Evolutionary conservation across 176 grass and related monocot genomes (phyloP), one percentile per base, ranked within the genome.

Genomic region (Lolium multiflorum): DNA sequence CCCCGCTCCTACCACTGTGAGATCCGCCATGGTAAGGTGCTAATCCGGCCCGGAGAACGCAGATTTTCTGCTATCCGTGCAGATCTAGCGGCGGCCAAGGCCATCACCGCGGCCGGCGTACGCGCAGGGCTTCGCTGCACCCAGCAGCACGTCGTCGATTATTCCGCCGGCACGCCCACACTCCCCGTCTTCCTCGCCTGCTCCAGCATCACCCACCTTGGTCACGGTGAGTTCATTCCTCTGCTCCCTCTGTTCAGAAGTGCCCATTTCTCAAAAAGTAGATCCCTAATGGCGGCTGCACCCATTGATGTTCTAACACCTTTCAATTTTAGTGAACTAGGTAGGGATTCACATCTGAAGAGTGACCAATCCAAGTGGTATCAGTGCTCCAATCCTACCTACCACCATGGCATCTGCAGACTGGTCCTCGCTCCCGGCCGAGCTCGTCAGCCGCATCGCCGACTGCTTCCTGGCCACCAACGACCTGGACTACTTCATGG

Each of bases 181-280:
- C 31, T 48, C 73, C 90, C 91, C 62, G 89, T 98, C 76, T 92
- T 98, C 65, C 41, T 90, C 62, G 92, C 91, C 35, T 98, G 95
- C 64, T 89, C 91, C 16, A 92, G 78, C 87, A 46, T 95, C 41
- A 83, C 88, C 60, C 8, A 52, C 31, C 86, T 95, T 61, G 86
- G 93, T 58, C 70, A 48, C n/a, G 70, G 70, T 73, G n/a, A 48
- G 70, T 24, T 10, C 43, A 73, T 48, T 73, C n/a, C n/a, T 48
- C 70, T 73, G 69, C 69, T 4, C 70, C 12, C 43, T 48, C 70
- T 73, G 43, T 73, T 49, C 43, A 8, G 31, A 35, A 49, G n/a
- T 7, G 12, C 11, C 8, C 61, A 64, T 64, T 64, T 63, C n/a
- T 4, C 24, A 64, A 28, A 5, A 24, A 22, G n/a, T 61, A 61